Conservation (phyloP, 225 moss, liverwort and hornwort species). For the Neckera pumila region DNA sequence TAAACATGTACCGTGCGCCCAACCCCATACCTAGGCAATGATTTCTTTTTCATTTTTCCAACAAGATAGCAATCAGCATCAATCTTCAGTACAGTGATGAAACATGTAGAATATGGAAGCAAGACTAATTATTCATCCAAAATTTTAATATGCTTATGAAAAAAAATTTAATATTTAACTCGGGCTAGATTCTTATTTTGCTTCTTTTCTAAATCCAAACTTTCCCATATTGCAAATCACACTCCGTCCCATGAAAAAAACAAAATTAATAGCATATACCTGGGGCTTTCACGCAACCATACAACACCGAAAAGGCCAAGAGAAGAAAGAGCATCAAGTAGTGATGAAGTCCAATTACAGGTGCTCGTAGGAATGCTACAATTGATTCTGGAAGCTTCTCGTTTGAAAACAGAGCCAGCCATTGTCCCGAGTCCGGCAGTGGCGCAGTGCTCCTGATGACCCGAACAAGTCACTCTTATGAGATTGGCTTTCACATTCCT, state of each 20-base stretch:
- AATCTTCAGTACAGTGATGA: neutral
- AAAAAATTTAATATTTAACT: neutral
- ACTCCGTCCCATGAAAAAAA: neutral
- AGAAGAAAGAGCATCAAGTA: constrained; percentile 81
- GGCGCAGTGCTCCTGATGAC: constrained; percentile 38
- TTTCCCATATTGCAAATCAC: neutral
- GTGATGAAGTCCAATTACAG: constrained; percentile 78
- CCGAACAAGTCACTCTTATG: neutral
- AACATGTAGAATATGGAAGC: neutral
- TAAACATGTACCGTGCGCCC: constrained; percentile 83
- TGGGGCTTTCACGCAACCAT: constrained; percentile 56
- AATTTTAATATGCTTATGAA: neutral
- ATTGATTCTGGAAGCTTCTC: constrained; percentile 48
- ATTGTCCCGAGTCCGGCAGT: constrained; percentile 83
- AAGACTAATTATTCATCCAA: neutral
- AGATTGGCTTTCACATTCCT: neutral
- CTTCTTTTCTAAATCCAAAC: neutral
- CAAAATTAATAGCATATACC: neutral
- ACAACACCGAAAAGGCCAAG: constrained; percentile 75
- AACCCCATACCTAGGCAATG: constrained; percentile 44
- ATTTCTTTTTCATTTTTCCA: neutral
- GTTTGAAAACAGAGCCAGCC: constrained; percentile 53
- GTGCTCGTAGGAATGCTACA: constrained; percentile 52
- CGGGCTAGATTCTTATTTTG: neutral
- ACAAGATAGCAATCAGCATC: neutral